Conservation (phyloP, 2,329 filamentous ascomycete species). For the Talaromyces funiculosus region DNA sequence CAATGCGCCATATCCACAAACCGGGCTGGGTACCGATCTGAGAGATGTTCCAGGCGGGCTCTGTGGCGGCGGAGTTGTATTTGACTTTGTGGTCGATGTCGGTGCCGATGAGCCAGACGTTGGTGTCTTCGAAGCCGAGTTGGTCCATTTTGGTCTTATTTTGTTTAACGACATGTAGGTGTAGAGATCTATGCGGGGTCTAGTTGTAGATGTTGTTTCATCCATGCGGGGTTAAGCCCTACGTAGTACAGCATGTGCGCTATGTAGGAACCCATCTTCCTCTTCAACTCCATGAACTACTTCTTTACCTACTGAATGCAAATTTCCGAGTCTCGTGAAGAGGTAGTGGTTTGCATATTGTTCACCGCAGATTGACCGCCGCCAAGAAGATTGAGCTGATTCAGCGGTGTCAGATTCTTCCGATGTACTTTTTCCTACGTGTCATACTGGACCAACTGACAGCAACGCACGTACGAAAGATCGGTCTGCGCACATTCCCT, state of each 20-base stretch:
- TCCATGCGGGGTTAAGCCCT: background rate
- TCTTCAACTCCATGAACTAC: background rate
- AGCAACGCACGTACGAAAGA: background rate
- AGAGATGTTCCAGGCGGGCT: slow-evolving; percentile 63
- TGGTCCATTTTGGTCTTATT: slow-evolving; percentile 5
- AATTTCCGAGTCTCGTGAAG: background rate
- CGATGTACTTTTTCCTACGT: background rate
- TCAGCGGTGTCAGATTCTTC: background rate
- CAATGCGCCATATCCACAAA: slow-evolving; percentile 61
- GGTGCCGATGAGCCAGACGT: slow-evolving; percentile 60
- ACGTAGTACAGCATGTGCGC: background rate
- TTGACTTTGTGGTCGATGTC: slow-evolving; percentile 64
- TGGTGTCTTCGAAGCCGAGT: slow-evolving; percentile 58
- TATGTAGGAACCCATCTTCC: background rate
- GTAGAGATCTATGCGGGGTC: background rate
- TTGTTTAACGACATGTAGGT: background rate
- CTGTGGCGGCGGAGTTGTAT: slow-evolving; percentile 58
- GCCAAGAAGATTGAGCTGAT: background rate
- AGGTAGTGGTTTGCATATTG: background rate
- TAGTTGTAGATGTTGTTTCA: background rate
- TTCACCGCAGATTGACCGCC: background rate
- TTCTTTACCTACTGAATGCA: background rate
- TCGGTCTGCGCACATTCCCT: background rate
- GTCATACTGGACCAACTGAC: background rate
- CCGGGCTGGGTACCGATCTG: slow-evolving; percentile 50